phyloP scores from a whole-genome alignment of 2,329 filamentous ascomycete genomes.

The Parascedosporium putredinis region DNA sequence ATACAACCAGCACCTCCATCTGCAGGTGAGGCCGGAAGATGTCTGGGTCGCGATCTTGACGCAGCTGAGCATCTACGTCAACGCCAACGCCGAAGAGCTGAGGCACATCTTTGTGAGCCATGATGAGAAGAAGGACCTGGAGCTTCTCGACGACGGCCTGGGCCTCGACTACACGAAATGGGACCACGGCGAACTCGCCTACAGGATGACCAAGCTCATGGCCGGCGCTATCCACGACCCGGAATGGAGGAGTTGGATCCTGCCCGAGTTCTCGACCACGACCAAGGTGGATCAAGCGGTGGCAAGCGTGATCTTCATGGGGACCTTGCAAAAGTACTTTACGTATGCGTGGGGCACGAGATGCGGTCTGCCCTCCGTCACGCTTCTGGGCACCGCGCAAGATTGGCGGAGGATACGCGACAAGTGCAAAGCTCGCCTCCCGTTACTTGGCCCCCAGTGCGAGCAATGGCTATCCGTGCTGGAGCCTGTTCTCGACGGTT shows the following conservation, averaged over 20 bases:
- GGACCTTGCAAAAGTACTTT: slow-evolving; percentile 29
- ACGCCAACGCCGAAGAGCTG: slow-evolving; percentile 33
- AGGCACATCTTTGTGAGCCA: slow-evolving; percentile 35
- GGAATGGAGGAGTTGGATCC: slow-evolving; percentile 27
- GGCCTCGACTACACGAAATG: not conserved
- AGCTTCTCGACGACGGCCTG: slow-evolving; percentile 12
- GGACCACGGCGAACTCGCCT: not conserved
- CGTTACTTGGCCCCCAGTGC: slow-evolving; percentile 32
- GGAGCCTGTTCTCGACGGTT: slow-evolving; percentile 31
- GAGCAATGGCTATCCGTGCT: slow-evolving; percentile 26
- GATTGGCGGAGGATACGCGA: slow-evolving; percentile 30
- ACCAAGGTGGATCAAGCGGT: slow-evolving; percentile 26
- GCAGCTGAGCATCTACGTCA: slow-evolving; percentile 40
- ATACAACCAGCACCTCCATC: slow-evolving; percentile 37
- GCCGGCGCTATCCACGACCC: not conserved
- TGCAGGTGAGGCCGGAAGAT: slow-evolving; percentile 40
- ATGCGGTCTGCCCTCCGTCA: slow-evolving; percentile 32
- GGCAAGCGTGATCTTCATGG: slow-evolving; percentile 33
- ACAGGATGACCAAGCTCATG: slow-evolving; percentile 1
- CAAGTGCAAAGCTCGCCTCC: slow-evolving; percentile 29
- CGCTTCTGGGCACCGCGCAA: slow-evolving; percentile 23
- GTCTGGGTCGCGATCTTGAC: slow-evolving; percentile 44
- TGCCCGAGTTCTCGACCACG: slow-evolving; percentile 31
- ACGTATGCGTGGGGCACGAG: slow-evolving; percentile 23
- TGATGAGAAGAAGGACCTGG: slow-evolving; percentile 29